A percentile compares a stretch with the other conserved stretches of the same genome.
Conservation (phyloP, 768 basidiomycete genomes). For the Leccinum longicurvipes region DNA sequence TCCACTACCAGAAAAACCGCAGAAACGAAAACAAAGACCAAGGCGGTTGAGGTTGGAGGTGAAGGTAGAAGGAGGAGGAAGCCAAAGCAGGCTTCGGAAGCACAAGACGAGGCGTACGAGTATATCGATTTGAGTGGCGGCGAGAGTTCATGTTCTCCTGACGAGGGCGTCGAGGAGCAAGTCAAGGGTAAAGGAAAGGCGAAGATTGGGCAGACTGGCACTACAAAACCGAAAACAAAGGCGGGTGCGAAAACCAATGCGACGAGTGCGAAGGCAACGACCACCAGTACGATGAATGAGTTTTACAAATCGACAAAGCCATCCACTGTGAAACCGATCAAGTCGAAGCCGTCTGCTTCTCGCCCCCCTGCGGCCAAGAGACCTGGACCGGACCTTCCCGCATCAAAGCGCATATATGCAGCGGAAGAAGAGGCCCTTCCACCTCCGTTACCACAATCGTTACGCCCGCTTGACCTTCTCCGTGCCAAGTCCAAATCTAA, state of each 20-base stretch:
- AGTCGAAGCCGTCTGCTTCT: constrained; percentile 1
- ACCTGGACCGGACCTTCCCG: background rate
- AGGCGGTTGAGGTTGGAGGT: background rate
- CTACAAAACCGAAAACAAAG: background rate
- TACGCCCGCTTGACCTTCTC: constrained; percentile 28
- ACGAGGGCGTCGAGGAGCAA: background rate
- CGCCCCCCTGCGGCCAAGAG: background rate
- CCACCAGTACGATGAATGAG: constrained; percentile 10
- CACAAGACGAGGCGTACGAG: constrained; percentile 28
- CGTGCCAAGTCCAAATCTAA: constrained; percentile 10
- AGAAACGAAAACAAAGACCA: constrained; percentile 9
- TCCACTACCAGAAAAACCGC: constrained; percentile 2
- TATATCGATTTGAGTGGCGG: constrained; percentile 23
- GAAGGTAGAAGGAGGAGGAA: constrained; percentile 14
- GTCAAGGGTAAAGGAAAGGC: constrained; percentile 12
- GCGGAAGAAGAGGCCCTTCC: constrained; percentile 10
- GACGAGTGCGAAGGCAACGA: background rate
- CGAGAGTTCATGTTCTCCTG: constrained; percentile 20
- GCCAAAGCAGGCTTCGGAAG: constrained; percentile 21
- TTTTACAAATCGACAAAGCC: constrained; percentile 10
- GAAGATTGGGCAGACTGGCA: background rate
- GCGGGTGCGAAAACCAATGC: background rate
- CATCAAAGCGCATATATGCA: constrained; percentile 2
- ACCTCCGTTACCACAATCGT: constrained; percentile 11
- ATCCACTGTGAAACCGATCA: background rate